Evolutionary conservation across 2,329 filamentous ascomycete species (phyloP).

Genomic region (Fusarium sp.): DNA sequence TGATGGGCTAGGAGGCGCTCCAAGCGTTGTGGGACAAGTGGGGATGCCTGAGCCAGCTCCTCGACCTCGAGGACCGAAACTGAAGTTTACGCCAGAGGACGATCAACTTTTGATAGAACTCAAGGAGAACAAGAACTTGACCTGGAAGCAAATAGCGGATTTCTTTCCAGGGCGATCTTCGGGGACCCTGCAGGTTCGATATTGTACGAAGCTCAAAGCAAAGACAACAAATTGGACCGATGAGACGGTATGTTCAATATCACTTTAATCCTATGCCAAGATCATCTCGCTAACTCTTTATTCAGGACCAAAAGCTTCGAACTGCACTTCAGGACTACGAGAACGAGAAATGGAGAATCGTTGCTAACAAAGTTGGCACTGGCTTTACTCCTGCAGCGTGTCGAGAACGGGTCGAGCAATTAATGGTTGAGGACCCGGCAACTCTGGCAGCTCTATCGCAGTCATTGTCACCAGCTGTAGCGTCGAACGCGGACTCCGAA

Average conservation of each 20-base stretch:
- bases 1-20: constrained; percentile 68
- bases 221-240: constrained; percentile 95
- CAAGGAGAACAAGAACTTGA: constrained; percentile 94
- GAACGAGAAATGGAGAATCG: constrained; percentile 91
- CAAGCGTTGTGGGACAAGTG: constrained; percentile 86
- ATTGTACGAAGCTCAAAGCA: constrained; percentile 94
- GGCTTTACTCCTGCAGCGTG: constrained; percentile 90
- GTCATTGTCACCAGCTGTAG: constrained; percentile 62
- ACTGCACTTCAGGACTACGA: constrained; percentile 85
- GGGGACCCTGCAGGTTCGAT: constrained; percentile 90
- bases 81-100: constrained; percentile 94
- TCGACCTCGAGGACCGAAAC: constrained; percentile 84
- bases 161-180: constrained; percentile 93
- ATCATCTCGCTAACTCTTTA: constrained; percentile 13
- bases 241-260: constrained; percentile 77
- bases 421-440: constrained; percentile 58
- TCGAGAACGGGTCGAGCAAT: constrained; percentile 79
- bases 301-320: constrained; percentile 79
- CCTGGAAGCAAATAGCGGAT: constrained; percentile 97
- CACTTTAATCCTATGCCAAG: not conserved
- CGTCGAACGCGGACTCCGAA: constrained; percentile 41
- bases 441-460: constrained; percentile 61
- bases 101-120: constrained; percentile 88
- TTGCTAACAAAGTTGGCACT: constrained; percentile 89
- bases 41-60: constrained; percentile 89